Conservation (phyloP, 148 eudicot species). For the Rhododendron kiyosumense region DNA sequence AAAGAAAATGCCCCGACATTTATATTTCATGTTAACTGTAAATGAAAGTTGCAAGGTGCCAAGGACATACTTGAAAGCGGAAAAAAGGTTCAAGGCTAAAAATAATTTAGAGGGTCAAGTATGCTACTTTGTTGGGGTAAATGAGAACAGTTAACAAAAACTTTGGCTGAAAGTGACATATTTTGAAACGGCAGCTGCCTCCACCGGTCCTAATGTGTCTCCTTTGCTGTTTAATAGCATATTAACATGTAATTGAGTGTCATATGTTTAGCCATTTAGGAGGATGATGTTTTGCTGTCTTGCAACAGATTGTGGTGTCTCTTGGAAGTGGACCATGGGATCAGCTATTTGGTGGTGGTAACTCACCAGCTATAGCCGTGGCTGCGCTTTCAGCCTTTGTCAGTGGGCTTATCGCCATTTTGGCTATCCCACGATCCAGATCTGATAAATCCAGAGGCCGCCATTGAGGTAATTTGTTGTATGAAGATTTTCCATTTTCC, state of each 20-base stretch:
- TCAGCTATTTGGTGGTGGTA: slow-evolving; percentile 80
- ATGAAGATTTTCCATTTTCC: slow-evolving; percentile 9
- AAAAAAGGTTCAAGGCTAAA: not conserved
- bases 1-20: not conserved
- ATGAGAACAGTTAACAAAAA: not conserved
- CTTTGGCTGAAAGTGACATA: not conserved
- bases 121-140: not conserved
- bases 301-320: slow-evolving; percentile 76
- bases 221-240: not conserved
- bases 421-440: slow-evolving; percentile 65
- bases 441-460: slow-evolving; percentile 41
- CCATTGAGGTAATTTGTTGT: slow-evolving; percentile 37
- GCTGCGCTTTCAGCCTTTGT: slow-evolving; percentile 69
- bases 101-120: not conserved
- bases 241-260: not conserved
- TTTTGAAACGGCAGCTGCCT: not conserved
- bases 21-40: not conserved
- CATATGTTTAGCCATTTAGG: slow-evolving; percentile 9
- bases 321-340: slow-evolving; percentile 91
- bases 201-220: not conserved
- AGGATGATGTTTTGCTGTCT: slow-evolving; percentile 10
- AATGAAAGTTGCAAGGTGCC: not conserved
- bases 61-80: not conserved
- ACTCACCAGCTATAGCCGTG: slow-evolving; percentile 74
- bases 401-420: slow-evolving; percentile 56